phyloP scores from a whole-genome alignment of 2,329 filamentous ascomycete species.

The Plectosphaerella cucumerina region DNA sequence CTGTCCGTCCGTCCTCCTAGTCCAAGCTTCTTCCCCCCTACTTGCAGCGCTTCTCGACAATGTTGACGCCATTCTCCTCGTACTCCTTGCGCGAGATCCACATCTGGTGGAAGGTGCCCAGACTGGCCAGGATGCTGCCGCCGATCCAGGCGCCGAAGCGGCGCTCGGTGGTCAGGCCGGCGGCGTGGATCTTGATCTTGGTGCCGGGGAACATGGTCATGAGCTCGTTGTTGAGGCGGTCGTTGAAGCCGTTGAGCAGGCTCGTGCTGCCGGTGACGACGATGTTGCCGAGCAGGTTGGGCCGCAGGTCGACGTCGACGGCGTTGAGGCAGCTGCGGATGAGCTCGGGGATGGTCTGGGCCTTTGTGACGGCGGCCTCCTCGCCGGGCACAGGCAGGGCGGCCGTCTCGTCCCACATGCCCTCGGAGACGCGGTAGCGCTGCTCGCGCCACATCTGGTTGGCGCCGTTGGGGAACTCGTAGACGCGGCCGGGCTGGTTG shows the following conservation, averaged over 20 bases:
- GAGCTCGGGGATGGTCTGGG: conserved; percentile 78
- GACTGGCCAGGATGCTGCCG: conserved; percentile 87
- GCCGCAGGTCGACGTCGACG: conserved; percentile 85
- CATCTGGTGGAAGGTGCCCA: conserved; percentile 99
- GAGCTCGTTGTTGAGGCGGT: conserved; percentile 83
- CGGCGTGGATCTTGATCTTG: conserved; percentile 82
- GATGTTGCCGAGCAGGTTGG: conserved; percentile 80
- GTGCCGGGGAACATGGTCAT: conserved; percentile 77
- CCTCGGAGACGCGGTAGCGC: conserved; percentile 81
- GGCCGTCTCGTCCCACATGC: conserved; percentile 83
- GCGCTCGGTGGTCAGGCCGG: conserved; percentile 80
- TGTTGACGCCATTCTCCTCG: conserved; percentile 84
- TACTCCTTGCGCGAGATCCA: conserved; percentile 99
- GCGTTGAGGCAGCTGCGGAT: conserved; percentile 72
- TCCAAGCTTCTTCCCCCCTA: conserved; percentile 30
- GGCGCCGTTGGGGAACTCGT: conserved; percentile 95
- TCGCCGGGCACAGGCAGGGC: conserved; percentile 48
- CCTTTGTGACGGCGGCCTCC: conserved; percentile 48
- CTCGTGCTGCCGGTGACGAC: conserved; percentile 88
- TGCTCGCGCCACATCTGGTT: conserved; percentile 93
- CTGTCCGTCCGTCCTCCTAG: neutral
- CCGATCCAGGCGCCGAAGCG: conserved; percentile 95
- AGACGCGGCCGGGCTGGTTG: conserved; percentile 74
- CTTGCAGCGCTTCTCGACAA: conserved; percentile 96
- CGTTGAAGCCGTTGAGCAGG: conserved; percentile 86